Conservation (phyloP, 306 rosid species). For the Ceratonia siliqua region DNA sequence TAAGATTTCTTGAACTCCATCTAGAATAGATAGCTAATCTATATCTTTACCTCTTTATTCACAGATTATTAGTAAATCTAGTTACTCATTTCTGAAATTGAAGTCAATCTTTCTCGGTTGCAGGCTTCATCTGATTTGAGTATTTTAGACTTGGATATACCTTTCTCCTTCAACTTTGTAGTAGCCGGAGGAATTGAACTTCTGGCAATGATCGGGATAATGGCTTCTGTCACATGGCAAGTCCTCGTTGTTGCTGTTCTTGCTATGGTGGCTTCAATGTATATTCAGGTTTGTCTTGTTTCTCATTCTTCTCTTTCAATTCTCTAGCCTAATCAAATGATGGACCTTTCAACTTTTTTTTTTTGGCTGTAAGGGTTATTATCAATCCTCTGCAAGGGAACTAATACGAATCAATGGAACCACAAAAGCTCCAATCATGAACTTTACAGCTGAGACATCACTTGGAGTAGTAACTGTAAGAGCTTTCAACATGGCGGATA, state of each 20-base stretch:
- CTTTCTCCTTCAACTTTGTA: constrained; percentile 44
- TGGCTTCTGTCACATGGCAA: constrained; percentile 67
- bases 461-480: constrained; percentile 75
- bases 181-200: constrained; percentile 30
- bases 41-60: background rate
- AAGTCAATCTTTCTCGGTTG: background rate
- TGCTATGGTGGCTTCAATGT: constrained; percentile 42
- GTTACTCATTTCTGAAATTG: background rate
- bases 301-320: background rate
- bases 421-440: constrained; percentile 82
- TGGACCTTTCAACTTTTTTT: background rate
- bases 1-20: constrained; percentile 33
- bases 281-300: constrained; percentile 41
- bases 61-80: background rate
- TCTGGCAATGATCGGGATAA: constrained; percentile 36
- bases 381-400: constrained; percentile 74
- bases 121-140: constrained; percentile 72
- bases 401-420: constrained; percentile 79
- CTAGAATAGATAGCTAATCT: background rate
- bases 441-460: constrained; percentile 73
- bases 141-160: constrained; percentile 57
- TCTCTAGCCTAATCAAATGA: background rate
- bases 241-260: constrained; percentile 58
- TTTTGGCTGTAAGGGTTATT: constrained; percentile 44
- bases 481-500: constrained; percentile 61